phyloP scores from a whole-genome alignment of 805 yeast species.

The Jamesozyma lodderae region DNA sequence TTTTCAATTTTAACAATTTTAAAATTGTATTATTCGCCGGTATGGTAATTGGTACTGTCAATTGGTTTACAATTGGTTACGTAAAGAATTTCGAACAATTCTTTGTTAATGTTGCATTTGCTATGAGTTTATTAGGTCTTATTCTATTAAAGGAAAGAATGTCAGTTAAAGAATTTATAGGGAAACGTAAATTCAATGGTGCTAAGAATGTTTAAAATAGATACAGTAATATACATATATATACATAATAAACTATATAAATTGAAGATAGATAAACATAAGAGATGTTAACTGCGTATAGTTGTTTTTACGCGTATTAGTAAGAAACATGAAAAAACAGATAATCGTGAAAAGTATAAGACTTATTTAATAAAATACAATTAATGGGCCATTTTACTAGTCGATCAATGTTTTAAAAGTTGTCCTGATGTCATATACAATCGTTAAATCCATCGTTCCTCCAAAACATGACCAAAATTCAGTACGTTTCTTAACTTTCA shows the following conservation, averaged over 20 bases:
- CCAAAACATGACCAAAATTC: neutral
- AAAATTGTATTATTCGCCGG: conserved; percentile 23
- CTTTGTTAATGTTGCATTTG: conserved; percentile 34
- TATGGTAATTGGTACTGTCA: conserved; percentile 22
- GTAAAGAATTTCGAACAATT: conserved; percentile 36
- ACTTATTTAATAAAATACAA: neutral
- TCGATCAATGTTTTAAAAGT: neutral
- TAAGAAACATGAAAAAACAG: too few relatives aligned
- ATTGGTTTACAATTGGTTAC: conserved; percentile 27
- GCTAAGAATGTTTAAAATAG: conserved; percentile 2
- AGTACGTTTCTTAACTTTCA: conserved; percentile 48
- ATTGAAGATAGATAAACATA: too few relatives aligned
- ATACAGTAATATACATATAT: conserved; percentile 1
- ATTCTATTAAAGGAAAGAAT: conserved; percentile 35
- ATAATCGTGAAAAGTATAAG: neutral
- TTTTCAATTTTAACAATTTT: conserved; percentile 22
- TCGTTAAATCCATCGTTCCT: neutral
- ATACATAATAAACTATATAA: too few relatives aligned
- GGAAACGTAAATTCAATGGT: conserved; percentile 11
- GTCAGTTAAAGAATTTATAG: conserved; percentile 16
- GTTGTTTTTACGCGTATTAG: too few relatives aligned
- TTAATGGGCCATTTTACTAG: neutral
- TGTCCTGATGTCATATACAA: neutral
- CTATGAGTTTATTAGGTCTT: conserved; percentile 30
- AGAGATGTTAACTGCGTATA: too few relatives aligned